A percentile compares a stretch with the other conserved stretches of the same genome.
Evolutionary conservation across 2,329 filamentous ascomycete species (phyloP).

Genomic region (Dothiorella sarmentorum): DNA sequence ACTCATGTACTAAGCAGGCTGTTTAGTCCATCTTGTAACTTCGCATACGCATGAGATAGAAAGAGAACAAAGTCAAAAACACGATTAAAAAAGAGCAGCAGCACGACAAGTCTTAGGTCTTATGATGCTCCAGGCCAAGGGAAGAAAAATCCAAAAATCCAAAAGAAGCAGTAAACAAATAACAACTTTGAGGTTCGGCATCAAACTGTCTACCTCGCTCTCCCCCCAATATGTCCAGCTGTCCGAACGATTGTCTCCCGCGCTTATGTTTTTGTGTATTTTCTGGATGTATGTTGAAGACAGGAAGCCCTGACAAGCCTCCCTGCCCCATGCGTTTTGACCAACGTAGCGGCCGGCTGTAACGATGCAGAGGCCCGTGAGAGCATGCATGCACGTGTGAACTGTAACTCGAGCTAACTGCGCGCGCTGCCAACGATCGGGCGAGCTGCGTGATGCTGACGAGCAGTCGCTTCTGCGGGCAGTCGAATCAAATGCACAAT

Average conservation of each 20-base stretch:
- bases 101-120: background rate
- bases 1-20: background rate
- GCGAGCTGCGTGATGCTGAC: background rate
- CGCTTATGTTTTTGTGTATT: conserved; percentile 5
- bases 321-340: background rate
- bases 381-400: conserved; percentile 6
- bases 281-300: conserved; percentile 8
- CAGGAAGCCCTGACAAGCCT: background rate
- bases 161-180: conserved; percentile 9
- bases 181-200: background rate
- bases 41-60: background rate
- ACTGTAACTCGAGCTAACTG: conserved; percentile 12
- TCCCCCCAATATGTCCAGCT: background rate
- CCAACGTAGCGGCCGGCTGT: conserved; percentile 5
- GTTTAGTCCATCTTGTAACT: too few species aligned
- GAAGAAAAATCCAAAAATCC: background rate
- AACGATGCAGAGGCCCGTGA: conserved; percentile 4
- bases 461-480: conserved; percentile 2
- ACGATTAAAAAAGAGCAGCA: background rate
- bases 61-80: background rate
- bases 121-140: background rate
- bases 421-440: background rate
- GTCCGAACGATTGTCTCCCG: background rate
- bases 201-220: background rate
- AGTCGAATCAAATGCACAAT: conserved; percentile 12